These are phyloP conservation scores for Mortierella sp. DNA, from an alignment of 371 early-diverging fungal genomes.

Conservation along the genomic window DNA sequence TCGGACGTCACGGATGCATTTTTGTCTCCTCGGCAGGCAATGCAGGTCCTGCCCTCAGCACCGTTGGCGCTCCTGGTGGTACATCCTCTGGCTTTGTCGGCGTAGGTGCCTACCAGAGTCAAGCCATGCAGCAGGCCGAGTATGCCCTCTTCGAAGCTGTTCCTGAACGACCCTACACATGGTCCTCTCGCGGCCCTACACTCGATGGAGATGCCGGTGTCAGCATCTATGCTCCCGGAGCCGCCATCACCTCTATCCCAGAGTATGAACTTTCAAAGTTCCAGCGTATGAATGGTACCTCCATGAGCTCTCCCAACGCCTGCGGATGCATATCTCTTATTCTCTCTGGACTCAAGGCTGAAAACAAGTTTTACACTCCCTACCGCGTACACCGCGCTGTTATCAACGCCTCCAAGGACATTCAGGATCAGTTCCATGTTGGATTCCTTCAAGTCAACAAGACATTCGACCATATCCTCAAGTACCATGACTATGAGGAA, in stretches of 20 bases:
- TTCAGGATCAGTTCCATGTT: constrained; percentile 82
- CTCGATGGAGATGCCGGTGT: constrained; percentile 88
- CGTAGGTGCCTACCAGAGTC: constrained; percentile 93
- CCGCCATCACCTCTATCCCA: constrained; percentile 94
- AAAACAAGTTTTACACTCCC: constrained; percentile 76
- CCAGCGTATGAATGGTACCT: constrained; percentile 93
- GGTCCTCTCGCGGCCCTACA: constrained; percentile 92
- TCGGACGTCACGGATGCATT: constrained; percentile 84
- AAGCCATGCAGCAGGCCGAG: constrained; percentile 88
- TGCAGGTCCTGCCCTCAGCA: constrained; percentile 89
- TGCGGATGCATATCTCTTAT: constrained; percentile 88
- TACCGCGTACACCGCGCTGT: constrained; percentile 86
- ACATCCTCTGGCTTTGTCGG: constrained; percentile 66
- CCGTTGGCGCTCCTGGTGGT: constrained; percentile 91
- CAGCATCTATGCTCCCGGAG: constrained; percentile 91
- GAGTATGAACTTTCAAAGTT: constrained; percentile 79
- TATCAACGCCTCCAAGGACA: constrained; percentile 74
- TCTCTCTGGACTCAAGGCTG: constrained; percentile 83
- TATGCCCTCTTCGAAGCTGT: constrained; percentile 84
- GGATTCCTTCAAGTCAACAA: constrained; percentile 90
- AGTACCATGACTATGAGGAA: constrained; percentile 63
- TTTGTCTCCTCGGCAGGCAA: constrained; percentile 95
- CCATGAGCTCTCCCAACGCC: constrained; percentile 91
- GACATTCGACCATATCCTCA: constrained; percentile 84
- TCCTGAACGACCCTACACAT: constrained; percentile 86